These are phyloP conservation scores for Metschnikowia borealis DNA, from an alignment of 805 yeast species.

Conservation along the genomic window DNA sequence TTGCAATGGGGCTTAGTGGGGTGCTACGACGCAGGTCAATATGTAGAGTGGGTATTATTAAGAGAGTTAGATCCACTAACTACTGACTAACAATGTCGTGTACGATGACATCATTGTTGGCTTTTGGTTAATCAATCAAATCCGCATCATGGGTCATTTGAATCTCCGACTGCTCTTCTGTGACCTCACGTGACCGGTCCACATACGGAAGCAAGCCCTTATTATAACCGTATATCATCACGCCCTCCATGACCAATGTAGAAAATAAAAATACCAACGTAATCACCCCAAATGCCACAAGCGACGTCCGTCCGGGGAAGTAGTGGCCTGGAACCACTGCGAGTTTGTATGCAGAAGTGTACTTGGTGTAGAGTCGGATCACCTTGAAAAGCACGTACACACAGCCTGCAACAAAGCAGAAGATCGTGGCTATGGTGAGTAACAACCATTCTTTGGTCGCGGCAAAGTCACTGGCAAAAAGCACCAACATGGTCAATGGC, in stretches of 20 bases:
- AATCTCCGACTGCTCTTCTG: not conserved
- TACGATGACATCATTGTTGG: not conserved
- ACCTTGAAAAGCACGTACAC: constrained; percentile 47
- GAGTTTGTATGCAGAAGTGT: constrained; percentile 31
- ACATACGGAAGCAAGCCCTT: constrained; percentile 20
- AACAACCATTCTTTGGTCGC: constrained; percentile 30
- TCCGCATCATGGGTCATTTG: not conserved
- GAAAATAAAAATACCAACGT: constrained; percentile 36
- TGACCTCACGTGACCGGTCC: constrained; percentile 2
- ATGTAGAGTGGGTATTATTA: not conserved
- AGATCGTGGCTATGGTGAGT: constrained; percentile 25
- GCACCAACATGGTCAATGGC: constrained; percentile 39
- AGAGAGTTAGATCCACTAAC: not conserved
- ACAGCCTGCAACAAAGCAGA: constrained; percentile 35
- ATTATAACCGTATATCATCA: constrained; percentile 13
- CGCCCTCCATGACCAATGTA: constrained; percentile 25
- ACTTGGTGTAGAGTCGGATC: constrained; percentile 42
- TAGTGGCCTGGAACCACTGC: constrained; percentile 30
- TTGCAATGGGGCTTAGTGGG: not conserved
- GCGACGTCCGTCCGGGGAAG: constrained; percentile 44
- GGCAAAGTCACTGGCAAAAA: constrained; percentile 34
- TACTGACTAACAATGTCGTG: not conserved
- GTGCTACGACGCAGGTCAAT: not conserved
- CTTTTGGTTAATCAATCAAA: not conserved
- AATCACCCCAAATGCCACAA: constrained; percentile 42